A percentile compares a stretch with the other conserved stretches of the same genome.
phyloP scores from a whole-genome alignment of 1,139 yeast species.

The Kodamaea anthophila region DNA sequence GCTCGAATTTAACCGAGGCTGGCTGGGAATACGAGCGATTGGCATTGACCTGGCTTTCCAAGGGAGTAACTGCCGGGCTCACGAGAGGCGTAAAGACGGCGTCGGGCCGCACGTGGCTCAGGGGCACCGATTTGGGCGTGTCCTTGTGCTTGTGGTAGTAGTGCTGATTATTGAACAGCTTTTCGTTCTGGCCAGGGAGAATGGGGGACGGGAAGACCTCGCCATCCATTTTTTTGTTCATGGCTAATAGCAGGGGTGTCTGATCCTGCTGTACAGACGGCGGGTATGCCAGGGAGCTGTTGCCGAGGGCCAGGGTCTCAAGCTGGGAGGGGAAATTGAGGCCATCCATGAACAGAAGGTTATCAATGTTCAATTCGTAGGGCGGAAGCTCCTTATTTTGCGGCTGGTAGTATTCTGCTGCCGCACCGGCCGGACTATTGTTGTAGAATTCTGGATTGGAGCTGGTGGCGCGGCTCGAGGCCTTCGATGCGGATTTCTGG shows the following conservation, averaged over 20 bases:
- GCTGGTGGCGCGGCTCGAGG: constrained; percentile 4
- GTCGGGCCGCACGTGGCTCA: constrained; percentile 36
- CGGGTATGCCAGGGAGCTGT: constrained; percentile 31
- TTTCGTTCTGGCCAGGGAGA: constrained; percentile 40
- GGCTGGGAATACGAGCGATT: constrained; percentile 24
- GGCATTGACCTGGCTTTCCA: constrained; percentile 33
- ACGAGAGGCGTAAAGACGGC: constrained; percentile 66
- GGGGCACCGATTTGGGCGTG: constrained; percentile 9
- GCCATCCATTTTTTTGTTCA: constrained; percentile 12
- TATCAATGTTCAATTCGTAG: constrained; percentile 24
- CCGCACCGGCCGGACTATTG: constrained; percentile 6
- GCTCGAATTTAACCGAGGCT: constrained; percentile 34
- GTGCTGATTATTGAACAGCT: constrained; percentile 40
- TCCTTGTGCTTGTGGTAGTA: constrained; percentile 28
- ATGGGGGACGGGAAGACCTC: constrained; percentile 31
- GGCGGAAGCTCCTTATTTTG: constrained; percentile 4
- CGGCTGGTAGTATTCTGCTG: constrained; percentile 11
- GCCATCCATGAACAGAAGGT: constrained; percentile 25
- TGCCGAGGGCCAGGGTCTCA: constrained; percentile 2
- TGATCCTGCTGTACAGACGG: constrained; percentile 20
- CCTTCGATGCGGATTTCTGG: constrained; percentile 8
- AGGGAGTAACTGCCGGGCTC: constrained; percentile 69
- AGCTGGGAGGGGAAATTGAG: constrained; percentile 13
- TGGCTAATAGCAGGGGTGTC: constrained; percentile 26
- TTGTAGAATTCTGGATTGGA: constrained; percentile 8